A percentile compares a stretch with the other conserved stretches of the same genome.
Conservation (phyloP, 805 yeast species). For the Kodamaea lidongshanica region DNA sequence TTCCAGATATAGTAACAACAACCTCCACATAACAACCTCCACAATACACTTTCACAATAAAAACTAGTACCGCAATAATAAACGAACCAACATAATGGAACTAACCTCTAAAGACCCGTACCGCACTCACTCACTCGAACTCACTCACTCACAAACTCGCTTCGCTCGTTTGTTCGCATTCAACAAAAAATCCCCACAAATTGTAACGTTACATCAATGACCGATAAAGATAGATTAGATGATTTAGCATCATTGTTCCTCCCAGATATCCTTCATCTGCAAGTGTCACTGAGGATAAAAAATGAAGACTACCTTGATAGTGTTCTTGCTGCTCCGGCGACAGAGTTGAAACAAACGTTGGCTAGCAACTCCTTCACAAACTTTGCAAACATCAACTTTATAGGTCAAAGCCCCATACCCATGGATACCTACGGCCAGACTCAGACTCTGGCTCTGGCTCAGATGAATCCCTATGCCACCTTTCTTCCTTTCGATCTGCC, state of each 20-base stretch:
- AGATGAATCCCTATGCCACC: slow-evolving; percentile 6
- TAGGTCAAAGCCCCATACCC: background rate
- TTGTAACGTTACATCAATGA: slow-evolving; percentile 8
- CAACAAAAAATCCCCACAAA: too few species aligned
- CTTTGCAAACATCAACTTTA: slow-evolving; percentile 2
- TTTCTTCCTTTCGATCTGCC: slow-evolving; percentile 6
- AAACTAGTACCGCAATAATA: too few species aligned
- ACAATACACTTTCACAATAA: too few species aligned
- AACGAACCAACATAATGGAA: too few species aligned
- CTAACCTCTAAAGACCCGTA: too few species aligned
- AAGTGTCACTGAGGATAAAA: slow-evolving; percentile 9
- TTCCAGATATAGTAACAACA: too few species aligned
- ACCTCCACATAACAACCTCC: too few species aligned
- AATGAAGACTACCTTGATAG: slow-evolving; percentile 10
- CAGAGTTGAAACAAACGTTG: slow-evolving; percentile 1
- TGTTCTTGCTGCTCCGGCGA: background rate
- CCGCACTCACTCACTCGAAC: too few species aligned
- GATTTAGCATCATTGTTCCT: slow-evolving; percentile 38
- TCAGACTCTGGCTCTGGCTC: slow-evolving; percentile 1
- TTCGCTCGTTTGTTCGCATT: too few species aligned
- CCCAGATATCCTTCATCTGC: slow-evolving; percentile 32
- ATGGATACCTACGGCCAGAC: background rate
- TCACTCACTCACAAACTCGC: too few species aligned
- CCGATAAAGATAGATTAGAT: slow-evolving; percentile 24
- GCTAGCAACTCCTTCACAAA: slow-evolving; percentile 5